Base-by-base conservation (phyloP, 2,329 filamentous ascomycete species). In the Colletotrichum sidae region DNA sequence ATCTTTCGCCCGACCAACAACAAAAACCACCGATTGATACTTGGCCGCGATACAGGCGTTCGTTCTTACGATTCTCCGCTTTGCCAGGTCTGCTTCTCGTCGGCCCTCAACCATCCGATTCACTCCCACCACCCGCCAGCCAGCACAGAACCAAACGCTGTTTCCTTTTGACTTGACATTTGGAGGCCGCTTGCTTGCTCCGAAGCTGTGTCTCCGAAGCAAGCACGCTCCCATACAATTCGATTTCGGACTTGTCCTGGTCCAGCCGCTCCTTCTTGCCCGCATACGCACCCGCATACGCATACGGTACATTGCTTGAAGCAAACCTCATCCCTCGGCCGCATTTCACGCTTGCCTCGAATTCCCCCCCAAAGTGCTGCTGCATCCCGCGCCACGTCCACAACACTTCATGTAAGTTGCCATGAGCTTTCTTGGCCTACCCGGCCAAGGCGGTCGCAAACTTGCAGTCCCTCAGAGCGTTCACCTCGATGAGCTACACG, bases 181-280 rank as follows among this genome's bases (percentile, higher is more conserved):
- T 25, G 44, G 42, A 15, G 17, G 42, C 39, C 44, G 50, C 25
- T 62, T 62, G 52, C 57, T 67, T 67, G 60, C 60, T 59, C 51
- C 54, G 54, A 37, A 60, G 47, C 59, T 41, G 63, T 63, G 53
- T 44, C 56, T 60, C 42, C 53, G 52, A 58, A 62, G 63, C 63
- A 63, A 57, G 47, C 64, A 58, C 60, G 33, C 49, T 67, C 39
- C 45, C 53, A 54, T 35, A 54, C 15, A 25, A 25, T 25, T 25
- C 25, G 25, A 25, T 4, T 25, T 25, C 64, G 59, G 60, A 65
- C 60, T 67, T 55, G 15, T 65, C 39, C 53, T 67, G 60, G 64
- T 67, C 60, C 60, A 67, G 60, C 55, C 60, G 54, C 49, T 67
- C 64, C 60, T 67, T 67, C 54, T 38, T 61, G 45, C 60, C 39